phyloP scores from a whole-genome alignment of 345 rosid species.

The Populus deltoides region DNA sequence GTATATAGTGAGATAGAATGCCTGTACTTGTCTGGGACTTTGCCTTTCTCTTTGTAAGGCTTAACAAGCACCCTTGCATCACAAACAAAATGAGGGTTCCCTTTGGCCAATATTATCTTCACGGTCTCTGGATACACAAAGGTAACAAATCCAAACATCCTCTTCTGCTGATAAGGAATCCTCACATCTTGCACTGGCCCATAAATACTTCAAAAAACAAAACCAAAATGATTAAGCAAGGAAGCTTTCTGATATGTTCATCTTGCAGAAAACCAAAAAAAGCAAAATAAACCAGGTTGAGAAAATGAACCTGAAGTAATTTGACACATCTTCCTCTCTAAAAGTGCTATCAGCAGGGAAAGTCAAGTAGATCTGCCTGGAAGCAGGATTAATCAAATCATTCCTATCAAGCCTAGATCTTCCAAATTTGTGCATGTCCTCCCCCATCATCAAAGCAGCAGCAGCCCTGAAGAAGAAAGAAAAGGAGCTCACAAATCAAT shows the following conservation, averaged over 20 bases:
- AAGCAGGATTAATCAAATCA: slow-evolving; percentile 78
- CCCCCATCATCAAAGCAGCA: slow-evolving; percentile 70
- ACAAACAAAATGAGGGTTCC: slow-evolving; percentile 90
- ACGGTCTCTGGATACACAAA: slow-evolving; percentile 88
- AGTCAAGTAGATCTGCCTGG: slow-evolving; percentile 93
- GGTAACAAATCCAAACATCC: slow-evolving; percentile 95
- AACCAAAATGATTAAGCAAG: background rate
- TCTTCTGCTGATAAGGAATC: slow-evolving; percentile 91
- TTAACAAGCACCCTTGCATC: slow-evolving; percentile 88
- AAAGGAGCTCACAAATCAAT: background rate
- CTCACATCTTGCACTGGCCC: slow-evolving; percentile 99
- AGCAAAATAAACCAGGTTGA: slow-evolving; percentile 27
- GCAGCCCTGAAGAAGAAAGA: slow-evolving; percentile 36
- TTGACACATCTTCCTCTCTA: slow-evolving; percentile 86
- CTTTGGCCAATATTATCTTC: slow-evolving; percentile 82
- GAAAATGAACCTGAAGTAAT: slow-evolving; percentile 63
- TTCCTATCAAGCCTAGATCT: slow-evolving; percentile 77
- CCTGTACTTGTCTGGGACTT: slow-evolving; percentile 87
- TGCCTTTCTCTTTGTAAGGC: slow-evolving; percentile 97
- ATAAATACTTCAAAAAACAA: slow-evolving; percentile 46
- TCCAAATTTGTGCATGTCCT: slow-evolving; percentile 61
- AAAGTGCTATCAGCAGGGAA: slow-evolving; percentile 96
- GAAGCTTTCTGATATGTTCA: background rate
- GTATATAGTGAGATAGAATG: slow-evolving; percentile 22
- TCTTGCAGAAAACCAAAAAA: background rate